A percentile compares a stretch with the other conserved stretches of the same genome.
Conservation (phyloP, 495 filamentous ascomycete species). For the Annulohypoxylon stygium region DNA sequence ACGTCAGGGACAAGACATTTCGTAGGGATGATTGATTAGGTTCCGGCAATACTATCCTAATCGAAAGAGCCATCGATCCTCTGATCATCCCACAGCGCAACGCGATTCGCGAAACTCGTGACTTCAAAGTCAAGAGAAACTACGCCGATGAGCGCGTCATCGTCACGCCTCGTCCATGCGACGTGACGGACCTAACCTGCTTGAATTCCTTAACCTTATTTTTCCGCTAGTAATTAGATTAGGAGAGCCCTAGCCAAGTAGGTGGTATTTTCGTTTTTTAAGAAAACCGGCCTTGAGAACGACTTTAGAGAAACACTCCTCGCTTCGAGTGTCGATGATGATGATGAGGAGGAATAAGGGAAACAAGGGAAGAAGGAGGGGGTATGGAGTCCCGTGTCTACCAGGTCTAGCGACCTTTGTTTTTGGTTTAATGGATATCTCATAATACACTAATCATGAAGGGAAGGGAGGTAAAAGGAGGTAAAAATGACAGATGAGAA, state of each 20-base stretch:
- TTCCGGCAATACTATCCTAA: conserved; percentile 31
- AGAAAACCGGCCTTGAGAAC: conserved; percentile 25
- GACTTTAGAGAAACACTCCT: conserved; percentile 7
- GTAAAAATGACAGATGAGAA: conserved; percentile 30
- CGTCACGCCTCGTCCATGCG: not conserved
- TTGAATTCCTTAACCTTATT: not conserved
- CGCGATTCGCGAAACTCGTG: conserved; percentile 10
- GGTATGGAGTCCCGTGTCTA: conserved; percentile 20
- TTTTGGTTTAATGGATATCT: conserved; percentile 19
- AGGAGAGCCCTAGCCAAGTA: conserved; percentile 22
- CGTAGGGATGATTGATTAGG: conserved; percentile 22
- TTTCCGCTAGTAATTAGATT: conserved; percentile 10
- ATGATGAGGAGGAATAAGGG: too few species aligned
- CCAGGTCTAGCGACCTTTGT: conserved; percentile 27
- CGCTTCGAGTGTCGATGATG: conserved; percentile 25
- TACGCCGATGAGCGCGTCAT: conserved; percentile 14
- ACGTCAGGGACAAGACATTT: not conserved
- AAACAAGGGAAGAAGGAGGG: conserved; percentile 10
- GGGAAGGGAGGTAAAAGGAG: conserved; percentile 8
- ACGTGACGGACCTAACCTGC: conserved; percentile 8
- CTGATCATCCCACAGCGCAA: conserved; percentile 4
- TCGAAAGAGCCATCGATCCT: conserved; percentile 19
- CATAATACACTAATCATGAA: conserved; percentile 18
- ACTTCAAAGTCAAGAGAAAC: conserved; percentile 16
- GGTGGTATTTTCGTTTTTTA: conserved; percentile 8